These are phyloP conservation scores for Neurospora sublineolata DNA, from an alignment of 495 filamentous ascomycete genomes.

Conservation along the genomic window DNA sequence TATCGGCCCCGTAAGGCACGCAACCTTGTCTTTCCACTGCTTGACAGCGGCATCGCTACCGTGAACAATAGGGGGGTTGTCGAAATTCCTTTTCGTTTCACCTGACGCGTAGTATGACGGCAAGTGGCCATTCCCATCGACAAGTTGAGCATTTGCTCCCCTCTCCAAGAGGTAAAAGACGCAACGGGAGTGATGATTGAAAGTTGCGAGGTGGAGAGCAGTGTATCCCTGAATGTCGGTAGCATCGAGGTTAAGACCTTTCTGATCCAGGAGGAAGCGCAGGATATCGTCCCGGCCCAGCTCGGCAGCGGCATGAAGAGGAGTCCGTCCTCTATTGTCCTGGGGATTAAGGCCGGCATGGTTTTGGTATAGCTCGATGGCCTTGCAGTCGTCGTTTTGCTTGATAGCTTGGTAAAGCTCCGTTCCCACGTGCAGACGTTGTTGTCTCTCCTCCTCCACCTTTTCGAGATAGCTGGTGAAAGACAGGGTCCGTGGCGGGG, in stretches of 20 bases:
- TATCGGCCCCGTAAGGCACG: not conserved
- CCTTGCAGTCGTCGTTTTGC: fast-evolving
- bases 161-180: not conserved
- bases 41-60: not conserved
- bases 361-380: not conserved
- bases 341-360: not conserved
- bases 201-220: not conserved
- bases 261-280: not conserved
- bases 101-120: conserved; percentile 1
- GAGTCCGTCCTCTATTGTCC: not conserved
- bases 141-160: conserved; percentile 2
- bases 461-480: not conserved
- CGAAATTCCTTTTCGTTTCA: not conserved
- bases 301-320: conserved; percentile 1
- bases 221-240: not conserved
- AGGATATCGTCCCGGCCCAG: not conserved
- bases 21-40: not conserved
- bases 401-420: not conserved
- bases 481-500: not conserved
- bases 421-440: not conserved
- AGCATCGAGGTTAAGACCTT: not conserved
- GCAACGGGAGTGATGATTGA: not conserved
- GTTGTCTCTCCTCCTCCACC: not conserved
- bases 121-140: conserved; percentile 3
- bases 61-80: conserved; percentile 1